phyloP scores from a whole-genome alignment of 345 rosid genomes.

The Eucalyptus pauciflora region DNA sequence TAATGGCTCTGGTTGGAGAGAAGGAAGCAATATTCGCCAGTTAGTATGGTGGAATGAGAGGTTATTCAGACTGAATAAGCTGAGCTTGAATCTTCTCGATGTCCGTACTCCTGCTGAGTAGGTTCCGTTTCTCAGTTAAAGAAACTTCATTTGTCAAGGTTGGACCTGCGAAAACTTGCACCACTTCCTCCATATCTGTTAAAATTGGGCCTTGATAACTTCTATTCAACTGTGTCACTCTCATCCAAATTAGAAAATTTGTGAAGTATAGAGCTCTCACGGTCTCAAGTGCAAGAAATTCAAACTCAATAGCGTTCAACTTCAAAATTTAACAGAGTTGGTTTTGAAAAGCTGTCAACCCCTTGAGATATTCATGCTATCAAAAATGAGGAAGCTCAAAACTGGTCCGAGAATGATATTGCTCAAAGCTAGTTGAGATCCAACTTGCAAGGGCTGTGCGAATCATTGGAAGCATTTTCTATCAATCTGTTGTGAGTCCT shows the following conservation, averaged over 20 bases:
- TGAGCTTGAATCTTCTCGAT: too few relatives aligned
- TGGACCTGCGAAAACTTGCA: fast-evolving
- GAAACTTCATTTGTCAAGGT: fast-evolving
- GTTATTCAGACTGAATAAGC: too few relatives aligned
- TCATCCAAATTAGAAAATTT: neutral
- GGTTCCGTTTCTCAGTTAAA: too few relatives aligned
- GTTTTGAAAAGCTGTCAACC: fast-evolving
- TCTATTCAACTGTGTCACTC: neutral
- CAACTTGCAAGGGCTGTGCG: neutral
- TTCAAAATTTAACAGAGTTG: too few relatives aligned
- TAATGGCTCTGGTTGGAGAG: neutral
- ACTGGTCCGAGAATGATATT: fast-evolving
- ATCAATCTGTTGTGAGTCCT: fast-evolving
- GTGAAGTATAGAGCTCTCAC: neutral
- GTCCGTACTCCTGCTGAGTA: fast-evolving
- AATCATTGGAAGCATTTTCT: neutral
- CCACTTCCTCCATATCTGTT: neutral
- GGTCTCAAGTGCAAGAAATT: neutral
- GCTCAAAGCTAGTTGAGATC: neutral
- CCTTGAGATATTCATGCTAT: neutral
- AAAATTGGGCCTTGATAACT: neutral
- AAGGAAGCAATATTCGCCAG: fast-evolving
- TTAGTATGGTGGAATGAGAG: too few relatives aligned
- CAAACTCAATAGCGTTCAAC: neutral
- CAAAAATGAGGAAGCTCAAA: neutral